Evolutionary conservation across 768 basidiomycete genomes (phyloP).

Genomic region (Mycena pura): DNA sequence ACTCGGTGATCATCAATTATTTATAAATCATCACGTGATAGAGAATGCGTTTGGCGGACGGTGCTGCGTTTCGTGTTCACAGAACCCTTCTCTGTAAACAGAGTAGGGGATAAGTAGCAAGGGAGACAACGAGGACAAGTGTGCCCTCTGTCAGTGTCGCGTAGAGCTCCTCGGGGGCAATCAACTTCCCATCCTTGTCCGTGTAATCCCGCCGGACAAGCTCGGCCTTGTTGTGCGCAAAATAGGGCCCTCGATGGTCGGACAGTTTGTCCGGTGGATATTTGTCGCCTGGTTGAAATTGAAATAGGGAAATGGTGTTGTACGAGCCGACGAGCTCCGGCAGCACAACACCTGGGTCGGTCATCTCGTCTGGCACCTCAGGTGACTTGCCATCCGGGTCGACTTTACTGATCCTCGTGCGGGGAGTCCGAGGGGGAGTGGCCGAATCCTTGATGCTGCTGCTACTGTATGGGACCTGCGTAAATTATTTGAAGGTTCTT

Average conservation of each 20-base stretch:
- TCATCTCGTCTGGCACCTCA: background rate
- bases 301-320: background rate
- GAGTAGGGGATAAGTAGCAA: no score
- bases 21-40: no score
- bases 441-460: background rate
- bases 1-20: no score
- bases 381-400: background rate
- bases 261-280: background rate
- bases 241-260: background rate
- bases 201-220: background rate
- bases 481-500: background rate
- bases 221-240: background rate
- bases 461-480: background rate
- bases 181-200: background rate
- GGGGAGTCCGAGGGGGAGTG: background rate
- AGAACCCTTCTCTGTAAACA: no score
- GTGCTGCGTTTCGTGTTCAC: no score
- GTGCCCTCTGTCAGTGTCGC: background rate
- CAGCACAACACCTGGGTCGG: background rate
- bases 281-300: background rate
- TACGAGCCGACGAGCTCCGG: background rate
- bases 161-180: background rate
- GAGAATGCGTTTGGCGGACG: no score
- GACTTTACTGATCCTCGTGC: background rate
- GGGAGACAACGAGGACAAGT: background rate